These are phyloP conservation scores for Scheffersomyces titani DNA, from an alignment of 1,139 yeast genomes.

Conservation along the genomic window DNA sequence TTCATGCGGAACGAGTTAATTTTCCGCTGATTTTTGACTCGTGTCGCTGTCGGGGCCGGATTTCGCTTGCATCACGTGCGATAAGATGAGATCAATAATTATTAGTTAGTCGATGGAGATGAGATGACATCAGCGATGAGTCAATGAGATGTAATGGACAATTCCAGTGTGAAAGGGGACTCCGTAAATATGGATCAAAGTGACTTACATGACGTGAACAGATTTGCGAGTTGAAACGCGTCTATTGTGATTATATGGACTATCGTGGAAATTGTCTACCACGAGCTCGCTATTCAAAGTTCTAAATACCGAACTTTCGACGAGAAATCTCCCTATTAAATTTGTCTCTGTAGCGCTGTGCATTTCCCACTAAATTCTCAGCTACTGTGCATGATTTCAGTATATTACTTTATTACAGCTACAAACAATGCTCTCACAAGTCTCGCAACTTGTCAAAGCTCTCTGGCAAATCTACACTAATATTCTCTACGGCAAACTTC, in stretches of 20 bases:
- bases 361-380: too few species aligned
- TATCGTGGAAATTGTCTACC: not conserved
- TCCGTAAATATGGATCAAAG: not conserved
- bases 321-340: not conserved
- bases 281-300: not conserved
- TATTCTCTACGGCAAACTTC: conserved; percentile 1
- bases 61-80: not conserved
- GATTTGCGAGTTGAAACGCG: not conserved
- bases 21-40: not conserved
- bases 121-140: not conserved
- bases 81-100: not conserved
- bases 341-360: not conserved
- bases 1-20: not conserved
- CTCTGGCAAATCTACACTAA: not conserved
- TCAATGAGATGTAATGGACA: not conserved
- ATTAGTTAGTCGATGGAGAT: not conserved
- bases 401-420: too few species aligned
- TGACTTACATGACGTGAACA: not conserved
- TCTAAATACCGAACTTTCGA: not conserved
- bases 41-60: not conserved
- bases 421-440: too few species aligned
- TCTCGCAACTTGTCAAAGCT: not conserved
- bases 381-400: too few species aligned
- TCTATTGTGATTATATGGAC: not conserved
- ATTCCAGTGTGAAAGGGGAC: not conserved